Evolutionary conservation across 345 rosid genomes (phyloP).

Genomic region (Euphorbia lathyris): DNA sequence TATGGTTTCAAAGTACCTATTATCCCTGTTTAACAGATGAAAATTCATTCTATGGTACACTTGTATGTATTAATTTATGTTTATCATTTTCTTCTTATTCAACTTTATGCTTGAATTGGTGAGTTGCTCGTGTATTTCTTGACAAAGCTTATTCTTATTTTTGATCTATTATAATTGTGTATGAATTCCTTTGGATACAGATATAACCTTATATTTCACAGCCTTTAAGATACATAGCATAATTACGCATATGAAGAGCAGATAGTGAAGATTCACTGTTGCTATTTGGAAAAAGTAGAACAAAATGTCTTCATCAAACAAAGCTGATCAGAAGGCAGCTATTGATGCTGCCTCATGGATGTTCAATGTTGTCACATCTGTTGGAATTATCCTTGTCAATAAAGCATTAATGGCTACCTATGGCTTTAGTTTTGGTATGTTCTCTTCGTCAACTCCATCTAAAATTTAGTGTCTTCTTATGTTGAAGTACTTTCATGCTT

Average conservation of each 20-base stretch:
- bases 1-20: not conserved
- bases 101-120: not conserved
- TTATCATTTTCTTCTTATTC: not conserved
- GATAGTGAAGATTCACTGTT: conserved; percentile 24
- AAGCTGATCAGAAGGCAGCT: conserved; percentile 70
- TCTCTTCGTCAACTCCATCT: not conserved
- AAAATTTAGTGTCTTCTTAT: conserved; percentile 6
- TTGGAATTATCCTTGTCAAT: conserved; percentile 94
- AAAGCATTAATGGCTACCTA: conserved; percentile 94
- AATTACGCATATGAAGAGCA: conserved; percentile 26
- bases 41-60: not conserved
- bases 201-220: not conserved
- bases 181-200: not conserved
- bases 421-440: conserved; percentile 88
- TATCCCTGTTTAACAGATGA: not conserved
- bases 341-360: conserved; percentile 94
- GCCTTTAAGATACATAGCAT: not conserved
- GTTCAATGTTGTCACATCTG: conserved; percentile 96
- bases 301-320: conserved; percentile 64
- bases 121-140: not conserved
- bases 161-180: conserved; percentile 1
- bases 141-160: not conserved
- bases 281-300: conserved; percentile 19
- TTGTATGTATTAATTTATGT: not conserved
- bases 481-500: not conserved